Evolutionary conservation across 1,139 yeast species (phyloP).

Genomic region (Blastobotrys elegans): DNA sequence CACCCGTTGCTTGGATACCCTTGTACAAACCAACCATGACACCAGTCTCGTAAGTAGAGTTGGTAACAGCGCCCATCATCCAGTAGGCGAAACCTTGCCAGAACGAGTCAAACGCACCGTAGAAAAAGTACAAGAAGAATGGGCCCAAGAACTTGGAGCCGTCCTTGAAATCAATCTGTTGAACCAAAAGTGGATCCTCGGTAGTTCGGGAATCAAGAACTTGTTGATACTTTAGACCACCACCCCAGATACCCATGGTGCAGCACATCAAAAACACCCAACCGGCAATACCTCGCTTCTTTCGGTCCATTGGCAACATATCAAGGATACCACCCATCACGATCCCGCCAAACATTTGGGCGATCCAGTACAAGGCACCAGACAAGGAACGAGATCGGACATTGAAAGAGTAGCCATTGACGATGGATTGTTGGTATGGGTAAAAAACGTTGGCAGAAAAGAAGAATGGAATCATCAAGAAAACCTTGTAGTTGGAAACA

Average conservation of each 20-base stretch:
- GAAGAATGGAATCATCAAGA: conserved; percentile 50
- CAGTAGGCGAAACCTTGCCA: conserved; percentile 51
- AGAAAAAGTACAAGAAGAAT: conserved; percentile 42
- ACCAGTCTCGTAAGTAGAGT: conserved; percentile 49
- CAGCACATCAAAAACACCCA: conserved; percentile 41
- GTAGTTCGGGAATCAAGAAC: conserved; percentile 16
- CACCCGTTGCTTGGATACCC: conserved; percentile 55
- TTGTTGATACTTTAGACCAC: conserved; percentile 48
- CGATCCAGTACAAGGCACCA: conserved; percentile 54
- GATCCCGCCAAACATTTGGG: conserved; percentile 54
- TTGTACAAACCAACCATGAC: conserved; percentile 53
- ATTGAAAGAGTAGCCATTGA: conserved; percentile 51
- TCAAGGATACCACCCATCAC: conserved; percentile 46
- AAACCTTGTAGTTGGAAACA: conserved; percentile 19
- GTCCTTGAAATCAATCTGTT: conserved; percentile 21
- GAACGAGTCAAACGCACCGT: conserved; percentile 51
- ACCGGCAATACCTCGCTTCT: conserved; percentile 45
- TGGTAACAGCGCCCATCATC: conserved; percentile 50
- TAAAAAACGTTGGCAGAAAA: conserved; percentile 58
- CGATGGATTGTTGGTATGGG: conserved; percentile 54
- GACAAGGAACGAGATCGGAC: conserved; percentile 54
- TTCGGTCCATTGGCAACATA: conserved; percentile 38
- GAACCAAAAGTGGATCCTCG: conserved; percentile 10
- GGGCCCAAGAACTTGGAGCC: conserved; percentile 21
- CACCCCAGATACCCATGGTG: conserved; percentile 53